Evolutionary conservation across 2,329 filamentous ascomycete genomes (phyloP).

Genomic region (Phaeosphaeriaceae sp.): DNA sequence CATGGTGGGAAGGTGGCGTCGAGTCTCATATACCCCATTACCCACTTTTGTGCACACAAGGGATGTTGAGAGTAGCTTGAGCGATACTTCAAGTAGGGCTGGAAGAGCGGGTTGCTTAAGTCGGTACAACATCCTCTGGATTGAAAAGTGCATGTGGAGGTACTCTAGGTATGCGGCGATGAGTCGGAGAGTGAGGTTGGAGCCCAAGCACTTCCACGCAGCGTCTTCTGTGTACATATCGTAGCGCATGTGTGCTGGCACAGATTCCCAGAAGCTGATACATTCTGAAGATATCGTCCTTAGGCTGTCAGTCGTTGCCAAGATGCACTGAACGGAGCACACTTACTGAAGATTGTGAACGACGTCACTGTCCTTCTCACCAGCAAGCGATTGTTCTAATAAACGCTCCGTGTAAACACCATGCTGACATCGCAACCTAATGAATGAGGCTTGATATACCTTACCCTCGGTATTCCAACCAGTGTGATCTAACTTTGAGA

Average conservation of each 20-base stretch:
- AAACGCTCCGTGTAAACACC: slow-evolving; percentile 40
- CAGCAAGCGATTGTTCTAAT: slow-evolving; percentile 41
- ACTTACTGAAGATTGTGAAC: slow-evolving; percentile 39
- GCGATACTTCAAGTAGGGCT: slow-evolving; percentile 38
- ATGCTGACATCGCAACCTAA: slow-evolving; percentile 34
- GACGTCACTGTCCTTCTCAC: slow-evolving; percentile 37
- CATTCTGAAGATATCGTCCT: slow-evolving; percentile 38
- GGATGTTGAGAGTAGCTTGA: slow-evolving; percentile 41
- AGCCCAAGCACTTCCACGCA: slow-evolving; percentile 35
- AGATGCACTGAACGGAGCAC: too few species aligned
- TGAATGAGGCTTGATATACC: slow-evolving; percentile 34
- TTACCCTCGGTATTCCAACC: slow-evolving; percentile 42
- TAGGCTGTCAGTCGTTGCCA: slow-evolving; percentile 4
- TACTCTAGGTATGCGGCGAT: slow-evolving; percentile 44
- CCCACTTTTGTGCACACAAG: slow-evolving; percentile 41
- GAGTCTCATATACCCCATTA: slow-evolving; percentile 36
- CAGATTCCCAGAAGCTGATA: slow-evolving; percentile 33
- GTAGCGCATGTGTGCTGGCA: slow-evolving; percentile 42
- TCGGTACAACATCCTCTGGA: slow-evolving; percentile 41
- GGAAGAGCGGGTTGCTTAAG: slow-evolving; percentile 41
- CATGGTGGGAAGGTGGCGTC: slow-evolving; percentile 41
- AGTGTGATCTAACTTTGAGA: slow-evolving; percentile 35
- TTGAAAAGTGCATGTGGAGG: slow-evolving; percentile 42
- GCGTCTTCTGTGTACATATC: slow-evolving; percentile 43
- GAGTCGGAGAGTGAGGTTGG: slow-evolving; percentile 32